Conservation (phyloP, 2,329 filamentous ascomycete genomes). For the Coniochaeta sp. region DNA sequence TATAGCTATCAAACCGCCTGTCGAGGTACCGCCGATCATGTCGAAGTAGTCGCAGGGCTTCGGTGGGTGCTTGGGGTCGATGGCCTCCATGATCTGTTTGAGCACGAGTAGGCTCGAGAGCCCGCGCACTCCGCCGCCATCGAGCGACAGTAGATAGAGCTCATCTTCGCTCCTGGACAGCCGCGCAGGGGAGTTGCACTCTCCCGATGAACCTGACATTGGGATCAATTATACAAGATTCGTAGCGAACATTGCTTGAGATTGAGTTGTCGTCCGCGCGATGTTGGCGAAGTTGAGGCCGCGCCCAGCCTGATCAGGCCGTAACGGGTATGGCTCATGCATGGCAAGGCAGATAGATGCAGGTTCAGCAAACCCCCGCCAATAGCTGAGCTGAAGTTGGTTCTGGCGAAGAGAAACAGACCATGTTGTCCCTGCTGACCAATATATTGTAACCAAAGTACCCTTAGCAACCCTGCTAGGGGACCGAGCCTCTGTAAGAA, state of each 20-base stretch:
- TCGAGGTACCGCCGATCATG: conserved; percentile 6
- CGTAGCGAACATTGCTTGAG: too few relatives aligned
- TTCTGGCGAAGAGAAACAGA: too few relatives aligned
- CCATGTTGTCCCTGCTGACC: too few relatives aligned
- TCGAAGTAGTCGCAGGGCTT: conserved; percentile 9
- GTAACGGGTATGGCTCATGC: neutral
- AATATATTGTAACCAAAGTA: too few relatives aligned
- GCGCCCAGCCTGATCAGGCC: neutral
- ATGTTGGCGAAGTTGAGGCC: neutral
- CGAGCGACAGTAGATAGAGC: neutral
- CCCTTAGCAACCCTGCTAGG: too few relatives aligned
- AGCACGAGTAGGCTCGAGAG: neutral
- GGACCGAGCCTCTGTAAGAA: too few relatives aligned
- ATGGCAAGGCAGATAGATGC: neutral
- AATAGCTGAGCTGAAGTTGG: neutral
- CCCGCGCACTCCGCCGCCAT: neutral
- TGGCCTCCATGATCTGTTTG: neutral
- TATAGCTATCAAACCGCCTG: conserved; percentile 26
- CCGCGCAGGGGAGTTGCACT: neutral
- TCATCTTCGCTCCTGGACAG: neutral
- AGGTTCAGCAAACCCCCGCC: neutral
- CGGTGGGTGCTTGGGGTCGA: neutral
- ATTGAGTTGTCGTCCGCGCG: neutral
- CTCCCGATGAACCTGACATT: neutral
- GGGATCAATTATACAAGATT: too few relatives aligned